Conservation (phyloP, 1,139 yeast genomes). For the Yamadazyma jaroonii region DNA sequence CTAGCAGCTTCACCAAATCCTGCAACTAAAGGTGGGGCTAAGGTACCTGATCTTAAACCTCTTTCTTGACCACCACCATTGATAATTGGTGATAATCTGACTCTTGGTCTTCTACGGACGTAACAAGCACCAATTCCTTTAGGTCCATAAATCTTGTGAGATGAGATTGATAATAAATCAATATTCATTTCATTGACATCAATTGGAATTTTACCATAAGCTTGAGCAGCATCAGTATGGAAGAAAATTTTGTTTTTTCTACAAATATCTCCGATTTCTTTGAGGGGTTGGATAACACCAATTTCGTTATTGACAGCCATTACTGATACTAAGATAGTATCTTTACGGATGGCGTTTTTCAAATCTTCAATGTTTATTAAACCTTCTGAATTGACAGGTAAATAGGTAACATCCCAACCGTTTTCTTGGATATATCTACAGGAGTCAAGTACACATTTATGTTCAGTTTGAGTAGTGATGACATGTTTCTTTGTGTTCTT, state of each 20-base stretch:
- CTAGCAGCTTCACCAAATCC: conserved; percentile 99
- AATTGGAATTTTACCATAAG: conserved; percentile 87
- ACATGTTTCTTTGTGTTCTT: conserved; percentile 87
- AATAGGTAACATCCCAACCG: conserved; percentile 93
- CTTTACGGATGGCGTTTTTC: conserved; percentile 83
- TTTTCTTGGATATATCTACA: conserved; percentile 94
- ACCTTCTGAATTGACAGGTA: conserved; percentile 82
- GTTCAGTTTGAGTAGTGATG: conserved; percentile 95
- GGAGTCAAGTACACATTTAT: conserved; percentile 95
- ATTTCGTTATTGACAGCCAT: conserved; percentile 99
- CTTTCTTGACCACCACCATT: conserved; percentile 99
- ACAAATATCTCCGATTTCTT: conserved; percentile 89
- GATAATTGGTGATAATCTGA: conserved; percentile 89
- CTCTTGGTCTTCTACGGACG: conserved; percentile 97
- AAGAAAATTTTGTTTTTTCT: conserved; percentile 84
- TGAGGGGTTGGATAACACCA: conserved; percentile 95
- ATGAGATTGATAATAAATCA: conserved; percentile 88
- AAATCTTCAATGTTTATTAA: conserved; percentile 73
- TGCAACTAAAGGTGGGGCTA: conserved; percentile 91
- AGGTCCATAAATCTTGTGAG: conserved; percentile 97
- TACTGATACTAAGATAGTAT: conserved; percentile 85
- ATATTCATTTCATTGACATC: conserved; percentile 94
- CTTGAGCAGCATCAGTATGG: conserved; percentile 99
- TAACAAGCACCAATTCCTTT: conserved; percentile 96
- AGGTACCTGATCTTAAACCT: conserved; percentile 94